These are phyloP conservation scores for Salix caprea DNA, from an alignment of 345 rosid genomes.

Conservation along the genomic window DNA sequence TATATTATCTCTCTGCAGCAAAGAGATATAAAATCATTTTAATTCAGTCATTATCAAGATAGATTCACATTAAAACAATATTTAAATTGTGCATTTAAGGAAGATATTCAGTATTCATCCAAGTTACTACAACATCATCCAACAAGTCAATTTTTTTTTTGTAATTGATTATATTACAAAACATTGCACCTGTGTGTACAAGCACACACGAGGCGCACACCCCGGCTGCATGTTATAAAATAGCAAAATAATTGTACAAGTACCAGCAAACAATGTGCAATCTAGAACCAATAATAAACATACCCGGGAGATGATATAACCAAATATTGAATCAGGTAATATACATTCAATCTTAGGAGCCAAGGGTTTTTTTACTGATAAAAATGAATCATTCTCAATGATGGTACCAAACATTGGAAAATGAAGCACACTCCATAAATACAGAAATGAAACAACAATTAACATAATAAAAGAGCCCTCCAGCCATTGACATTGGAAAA, in stretches of 20 bases:
- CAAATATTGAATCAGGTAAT: neutral
- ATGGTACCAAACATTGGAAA: neutral
- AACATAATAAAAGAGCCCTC: neutral
- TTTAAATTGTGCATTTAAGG: constrained; percentile 6
- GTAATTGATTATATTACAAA: constrained; percentile 1
- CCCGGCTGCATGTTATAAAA: neutral
- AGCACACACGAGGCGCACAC: neutral
- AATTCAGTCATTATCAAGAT: neutral
- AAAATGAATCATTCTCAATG: neutral
- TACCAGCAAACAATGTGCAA: neutral
- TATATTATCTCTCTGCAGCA: constrained; percentile 74
- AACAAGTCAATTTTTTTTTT: constrained; percentile 1
- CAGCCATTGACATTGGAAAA: neutral
- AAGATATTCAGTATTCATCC: constrained; percentile 11
- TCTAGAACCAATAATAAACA: neutral
- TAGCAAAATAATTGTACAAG: constrained; percentile 5
- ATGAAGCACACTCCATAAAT: neutral
- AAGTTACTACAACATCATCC: neutral
- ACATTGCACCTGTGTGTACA: constrained; percentile 11
- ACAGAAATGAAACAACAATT: neutral
- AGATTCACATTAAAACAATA: neutral
- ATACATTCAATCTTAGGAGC: neutral
- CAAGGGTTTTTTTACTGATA: neutral
- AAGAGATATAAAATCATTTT: constrained; percentile 3
- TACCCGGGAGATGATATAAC: neutral